Evolutionary conservation across 148 eudicot genomes (phyloP).

Genomic region (Vaccinium myrtillus): DNA sequence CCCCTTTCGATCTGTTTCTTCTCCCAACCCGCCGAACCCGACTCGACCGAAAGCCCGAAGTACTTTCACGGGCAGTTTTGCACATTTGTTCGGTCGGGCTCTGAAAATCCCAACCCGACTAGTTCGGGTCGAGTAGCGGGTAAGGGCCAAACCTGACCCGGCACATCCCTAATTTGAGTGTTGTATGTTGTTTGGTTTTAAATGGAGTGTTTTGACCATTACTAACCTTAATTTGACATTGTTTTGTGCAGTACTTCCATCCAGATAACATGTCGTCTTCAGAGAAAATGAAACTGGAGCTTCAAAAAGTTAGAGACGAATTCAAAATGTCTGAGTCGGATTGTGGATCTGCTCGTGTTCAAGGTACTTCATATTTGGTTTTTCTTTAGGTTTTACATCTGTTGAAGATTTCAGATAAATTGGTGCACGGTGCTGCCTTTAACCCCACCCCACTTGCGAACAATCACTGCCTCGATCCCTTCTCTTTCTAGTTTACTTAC

Average conservation of each 20-base stretch:
- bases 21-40: too few relatives aligned
- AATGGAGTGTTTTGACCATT: not conserved
- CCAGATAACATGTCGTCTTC: conserved; percentile 95
- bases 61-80: too few relatives aligned
- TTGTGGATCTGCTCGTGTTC: conserved; percentile 97
- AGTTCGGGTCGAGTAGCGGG: too few relatives aligned
- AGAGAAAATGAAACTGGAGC: conserved; percentile 85
- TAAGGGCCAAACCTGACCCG: too few relatives aligned
- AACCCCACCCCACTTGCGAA: not conserved
- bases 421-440: not conserved
- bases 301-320: conserved; percentile 77
- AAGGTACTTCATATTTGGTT: conserved; percentile 42
- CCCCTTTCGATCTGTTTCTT: too few relatives aligned
- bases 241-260: conserved; percentile 78
- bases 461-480: not conserved
- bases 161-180: not conserved
- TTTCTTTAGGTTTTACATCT: not conserved
- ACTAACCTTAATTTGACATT: not conserved
- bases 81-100: too few relatives aligned
- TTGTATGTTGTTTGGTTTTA: not conserved
- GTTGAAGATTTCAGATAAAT: not conserved
- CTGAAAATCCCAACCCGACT: too few relatives aligned
- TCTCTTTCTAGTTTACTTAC: not conserved
- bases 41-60: too few relatives aligned
- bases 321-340: conserved; percentile 91